phyloP scores from a whole-genome alignment of 495 filamentous ascomycete species.

The Lepraria neglecta region DNA sequence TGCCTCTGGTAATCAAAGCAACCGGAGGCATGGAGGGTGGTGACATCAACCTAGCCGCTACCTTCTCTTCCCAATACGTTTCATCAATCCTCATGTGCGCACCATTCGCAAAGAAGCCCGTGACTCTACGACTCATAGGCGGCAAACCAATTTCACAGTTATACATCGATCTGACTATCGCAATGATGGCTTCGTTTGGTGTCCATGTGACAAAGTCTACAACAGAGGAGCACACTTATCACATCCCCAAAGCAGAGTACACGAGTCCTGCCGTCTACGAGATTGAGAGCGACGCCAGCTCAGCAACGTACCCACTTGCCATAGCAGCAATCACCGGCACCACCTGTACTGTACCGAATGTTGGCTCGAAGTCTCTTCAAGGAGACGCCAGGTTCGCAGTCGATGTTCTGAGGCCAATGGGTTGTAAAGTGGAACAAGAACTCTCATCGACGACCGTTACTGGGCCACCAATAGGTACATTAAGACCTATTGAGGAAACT shows the following conservation, averaged over 20 bases:
- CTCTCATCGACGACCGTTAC: conserved; percentile 85
- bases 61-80: conserved; percentile 94
- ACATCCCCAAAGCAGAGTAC: conserved; percentile 83
- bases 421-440: conserved; percentile 81
- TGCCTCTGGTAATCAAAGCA: conserved; percentile 78
- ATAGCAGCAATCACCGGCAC: conserved; percentile 93
- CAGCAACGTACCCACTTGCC: conserved; percentile 92
- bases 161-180: conserved; percentile 97
- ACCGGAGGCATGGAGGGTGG: conserved; percentile 85
- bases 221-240: conserved; percentile 81
- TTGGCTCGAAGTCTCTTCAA: conserved; percentile 84
- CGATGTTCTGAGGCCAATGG: conserved; percentile 88
- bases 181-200: conserved; percentile 95
- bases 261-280: conserved; percentile 80
- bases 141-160: conserved; percentile 94
- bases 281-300: conserved; percentile 95
- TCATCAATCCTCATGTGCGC: conserved; percentile 96
- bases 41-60: conserved; percentile 84
- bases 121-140: conserved; percentile 81
- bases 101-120: conserved; percentile 88
- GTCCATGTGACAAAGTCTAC: conserved; percentile 67
- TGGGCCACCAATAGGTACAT: conserved; percentile 65
- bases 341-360: conserved; percentile 92
- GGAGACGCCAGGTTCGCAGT: conserved; percentile 94
- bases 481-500: conserved; percentile 67